Evolutionary conservation across 2,329 filamentous ascomycete genomes (phyloP).

Genomic region (Pyrenochaeta sp.): DNA sequence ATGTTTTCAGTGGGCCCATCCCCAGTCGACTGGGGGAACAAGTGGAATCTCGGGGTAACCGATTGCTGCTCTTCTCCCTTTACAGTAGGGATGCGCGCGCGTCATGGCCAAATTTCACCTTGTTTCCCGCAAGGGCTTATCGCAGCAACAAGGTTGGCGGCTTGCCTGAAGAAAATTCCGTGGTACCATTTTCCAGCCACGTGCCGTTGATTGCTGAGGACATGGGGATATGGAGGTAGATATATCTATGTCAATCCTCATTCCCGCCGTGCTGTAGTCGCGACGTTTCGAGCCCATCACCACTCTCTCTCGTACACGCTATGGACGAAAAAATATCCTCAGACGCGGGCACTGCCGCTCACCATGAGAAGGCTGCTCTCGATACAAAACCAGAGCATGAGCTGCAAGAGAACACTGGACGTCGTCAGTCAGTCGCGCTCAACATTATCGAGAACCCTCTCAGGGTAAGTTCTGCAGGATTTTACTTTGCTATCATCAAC

Average conservation of each 20-base stretch:
- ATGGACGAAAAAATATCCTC: neutral
- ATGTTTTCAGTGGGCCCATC: neutral
- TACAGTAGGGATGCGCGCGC: neutral
- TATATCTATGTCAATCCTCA: neutral
- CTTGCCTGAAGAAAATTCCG: neutral
- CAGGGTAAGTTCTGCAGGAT: slow-evolving; percentile 43
- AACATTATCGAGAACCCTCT: slow-evolving; percentile 60
- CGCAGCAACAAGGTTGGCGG: neutral
- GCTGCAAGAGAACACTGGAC: slow-evolving; percentile 17
- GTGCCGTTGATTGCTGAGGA: neutral
- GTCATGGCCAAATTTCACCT: neutral
- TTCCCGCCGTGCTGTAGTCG: neutral
- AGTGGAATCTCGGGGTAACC: neutral
- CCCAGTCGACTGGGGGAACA: neutral
- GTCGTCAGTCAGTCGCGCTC: slow-evolving; percentile 53
- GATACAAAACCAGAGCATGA: neutral
- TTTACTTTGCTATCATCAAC: slow-evolving; percentile 28
- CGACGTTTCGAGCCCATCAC: neutral
- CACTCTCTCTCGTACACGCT: neutral
- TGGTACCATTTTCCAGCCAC: neutral
- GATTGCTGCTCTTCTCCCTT: neutral
- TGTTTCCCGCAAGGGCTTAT: neutral
- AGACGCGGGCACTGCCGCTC: neutral
- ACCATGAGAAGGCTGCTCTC: neutral
- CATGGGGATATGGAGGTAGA: neutral